These are phyloP conservation scores for Apiotrichum veenhuisii DNA, from an alignment of 1,284 basidiomycete species.

Conservation along the genomic window DNA sequence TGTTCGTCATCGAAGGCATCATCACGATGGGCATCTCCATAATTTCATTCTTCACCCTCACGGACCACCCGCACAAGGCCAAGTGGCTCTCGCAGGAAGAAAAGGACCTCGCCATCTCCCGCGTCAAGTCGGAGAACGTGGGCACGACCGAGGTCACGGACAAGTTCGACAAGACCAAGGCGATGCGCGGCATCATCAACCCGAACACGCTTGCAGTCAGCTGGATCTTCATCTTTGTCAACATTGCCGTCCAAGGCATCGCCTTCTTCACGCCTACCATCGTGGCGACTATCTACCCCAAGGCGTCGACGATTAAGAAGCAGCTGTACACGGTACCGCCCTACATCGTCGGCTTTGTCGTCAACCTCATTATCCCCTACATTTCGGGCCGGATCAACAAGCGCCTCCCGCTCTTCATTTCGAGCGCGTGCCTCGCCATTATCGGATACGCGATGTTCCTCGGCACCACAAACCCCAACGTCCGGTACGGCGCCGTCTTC, in stretches of 20 bases:
- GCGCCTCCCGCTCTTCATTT: slow-evolving; percentile 36
- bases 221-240: slow-evolving; percentile 47
- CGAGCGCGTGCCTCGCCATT: slow-evolving; percentile 32
- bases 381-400: slow-evolving; percentile 37
- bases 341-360: slow-evolving; percentile 36
- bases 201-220: slow-evolving; percentile 30
- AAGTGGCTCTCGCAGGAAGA: slow-evolving; percentile 25
- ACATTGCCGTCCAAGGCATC: slow-evolving; percentile 33
- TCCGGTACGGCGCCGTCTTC: slow-evolving; percentile 17
- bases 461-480: slow-evolving; percentile 10
- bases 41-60: slow-evolving; percentile 27
- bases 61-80: slow-evolving; percentile 27
- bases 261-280: slow-evolving; percentile 35
- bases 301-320: slow-evolving; percentile 21
- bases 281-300: slow-evolving; percentile 30
- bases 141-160: slow-evolving; percentile 19
- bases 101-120: slow-evolving; percentile 24
- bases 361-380: slow-evolving; percentile 33
- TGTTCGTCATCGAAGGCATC: slow-evolving; percentile 36
- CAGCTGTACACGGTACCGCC: slow-evolving; percentile 47
- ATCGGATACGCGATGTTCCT: slow-evolving; percentile 38
- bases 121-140: slow-evolving; percentile 29
- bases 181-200: slow-evolving; percentile 19
- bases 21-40: slow-evolving; percentile 31
- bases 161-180: slow-evolving; percentile 11